Base-by-base conservation (phyloP, 2,329 filamentous ascomycete genomes). In the Monosporascus sp. region DNA sequence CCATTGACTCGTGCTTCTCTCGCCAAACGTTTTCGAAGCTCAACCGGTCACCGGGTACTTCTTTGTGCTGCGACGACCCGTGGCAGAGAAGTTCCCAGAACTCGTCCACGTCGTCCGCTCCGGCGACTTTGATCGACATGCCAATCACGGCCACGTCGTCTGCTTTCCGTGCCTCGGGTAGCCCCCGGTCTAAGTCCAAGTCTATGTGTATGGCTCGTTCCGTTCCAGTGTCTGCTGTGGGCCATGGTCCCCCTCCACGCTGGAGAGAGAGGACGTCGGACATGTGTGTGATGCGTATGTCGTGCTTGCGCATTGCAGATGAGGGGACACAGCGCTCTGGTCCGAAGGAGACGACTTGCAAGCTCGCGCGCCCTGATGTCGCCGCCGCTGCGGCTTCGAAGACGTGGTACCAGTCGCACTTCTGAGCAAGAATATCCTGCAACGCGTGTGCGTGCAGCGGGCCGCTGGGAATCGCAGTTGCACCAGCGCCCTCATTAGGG, bases 301-400 rank as follows among this genome's bases (percentile, higher is more conserved):
- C 24, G 24, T 4, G 24, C 24, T 24, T 24, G 24, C 24, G 24
- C 24, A 24, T 24, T 24, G 24, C 24, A 24, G 24, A 24, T 24
- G 68, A 66, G 26, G 72, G 71, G 3, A 74, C 51, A 50, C 63
- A 64, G 22, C 68, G 63, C 45, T 74, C 71, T 1, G 62, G 60
- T 2, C 73, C 73, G 57, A 76, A 73, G 7, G 61, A 61, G 22
- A 72, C 52, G 26, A 71, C 24, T 5, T 24, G 24, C 24, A 24
- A 24, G 3, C 24, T 24, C 24, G 24, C 24, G 24, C 24, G 24
- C 24, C 24, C 3, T 7, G 24, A 24, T 24, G 24, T 24, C 24
- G 24, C 24, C 24, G 24, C 24, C 24, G 3, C 24, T 24, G 24
- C 24, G 24, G 24, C 24, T 24, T 24, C 24, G 24, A 24, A 24